Percentiles rank a stretch among this genome's conserved stretches.
Conservation (phyloP, 768 basidiomycete species). For the Boletus sensibilis region DNA sequence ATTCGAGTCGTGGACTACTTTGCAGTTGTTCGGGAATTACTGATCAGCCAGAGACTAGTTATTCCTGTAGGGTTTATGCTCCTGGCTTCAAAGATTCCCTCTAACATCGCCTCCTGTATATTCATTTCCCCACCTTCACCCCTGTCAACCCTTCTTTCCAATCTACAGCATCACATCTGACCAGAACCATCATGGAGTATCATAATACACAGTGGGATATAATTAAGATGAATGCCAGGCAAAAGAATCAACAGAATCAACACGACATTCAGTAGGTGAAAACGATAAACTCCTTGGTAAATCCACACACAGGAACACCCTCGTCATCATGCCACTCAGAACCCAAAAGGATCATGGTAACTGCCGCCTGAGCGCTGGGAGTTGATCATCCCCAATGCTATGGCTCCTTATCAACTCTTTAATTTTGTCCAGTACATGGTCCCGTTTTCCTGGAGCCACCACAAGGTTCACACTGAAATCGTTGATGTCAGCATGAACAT, state of each 20-base stretch:
- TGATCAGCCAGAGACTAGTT: no score
- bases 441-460: not conserved
- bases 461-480: not conserved
- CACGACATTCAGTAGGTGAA: not conserved
- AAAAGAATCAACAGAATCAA: not conserved
- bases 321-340: not conserved
- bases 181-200: not conserved
- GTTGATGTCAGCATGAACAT: not conserved
- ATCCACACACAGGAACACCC: not conserved
- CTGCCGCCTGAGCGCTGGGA: not conserved
- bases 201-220: not conserved
- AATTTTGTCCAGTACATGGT: not conserved
- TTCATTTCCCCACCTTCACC: no score
- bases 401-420: not conserved
- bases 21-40: no score
- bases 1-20: no score
- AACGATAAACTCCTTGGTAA: not conserved
- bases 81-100: no score
- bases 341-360: not conserved
- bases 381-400: not conserved
- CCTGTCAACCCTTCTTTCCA: no score
- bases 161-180: no score
- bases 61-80: no score
- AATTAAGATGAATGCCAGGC: not conserved
- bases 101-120: no score